phyloP scores from a whole-genome alignment of 305 asterid genomes.

The Fraxinus baroniana region DNA sequence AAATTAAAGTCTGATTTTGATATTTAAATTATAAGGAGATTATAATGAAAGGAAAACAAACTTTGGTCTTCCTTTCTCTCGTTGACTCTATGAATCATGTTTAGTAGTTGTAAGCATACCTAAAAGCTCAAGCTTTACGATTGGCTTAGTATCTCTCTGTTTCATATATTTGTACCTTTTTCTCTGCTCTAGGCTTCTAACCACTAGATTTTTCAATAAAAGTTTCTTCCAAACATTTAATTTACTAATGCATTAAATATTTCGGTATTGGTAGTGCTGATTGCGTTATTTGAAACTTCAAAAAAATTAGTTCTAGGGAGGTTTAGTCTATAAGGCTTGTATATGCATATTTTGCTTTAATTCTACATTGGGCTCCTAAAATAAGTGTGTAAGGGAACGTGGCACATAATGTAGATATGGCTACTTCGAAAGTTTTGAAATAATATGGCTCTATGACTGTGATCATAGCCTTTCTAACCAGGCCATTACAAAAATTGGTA shows the following conservation, averaged over 20 bases:
- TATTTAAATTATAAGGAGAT: neutral
- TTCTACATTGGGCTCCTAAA: neutral
- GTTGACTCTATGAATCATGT: neutral
- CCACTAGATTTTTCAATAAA: neutral
- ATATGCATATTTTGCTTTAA: neutral
- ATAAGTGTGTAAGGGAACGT: neutral
- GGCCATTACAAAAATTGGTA: neutral
- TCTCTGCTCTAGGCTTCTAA: neutral
- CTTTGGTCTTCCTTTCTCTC: neutral
- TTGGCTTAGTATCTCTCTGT: neutral
- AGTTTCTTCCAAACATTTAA: neutral
- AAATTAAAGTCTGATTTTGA: neutral
- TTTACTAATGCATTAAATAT: neutral
- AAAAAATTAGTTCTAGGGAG: neutral
- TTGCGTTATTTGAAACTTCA: neutral
- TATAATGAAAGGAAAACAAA: neutral
- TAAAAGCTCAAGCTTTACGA: neutral
- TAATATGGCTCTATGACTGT: neutral
- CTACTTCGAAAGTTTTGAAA: neutral
- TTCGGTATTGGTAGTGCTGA: neutral
- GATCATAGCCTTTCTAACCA: neutral
- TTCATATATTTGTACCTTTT: neutral
- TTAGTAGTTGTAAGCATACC: neutral
- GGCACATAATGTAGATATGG: neutral
- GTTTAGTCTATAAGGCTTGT: neutral